Conservation (phyloP, 257 asterid genomes). For the Pogostemon cablin region DNA sequence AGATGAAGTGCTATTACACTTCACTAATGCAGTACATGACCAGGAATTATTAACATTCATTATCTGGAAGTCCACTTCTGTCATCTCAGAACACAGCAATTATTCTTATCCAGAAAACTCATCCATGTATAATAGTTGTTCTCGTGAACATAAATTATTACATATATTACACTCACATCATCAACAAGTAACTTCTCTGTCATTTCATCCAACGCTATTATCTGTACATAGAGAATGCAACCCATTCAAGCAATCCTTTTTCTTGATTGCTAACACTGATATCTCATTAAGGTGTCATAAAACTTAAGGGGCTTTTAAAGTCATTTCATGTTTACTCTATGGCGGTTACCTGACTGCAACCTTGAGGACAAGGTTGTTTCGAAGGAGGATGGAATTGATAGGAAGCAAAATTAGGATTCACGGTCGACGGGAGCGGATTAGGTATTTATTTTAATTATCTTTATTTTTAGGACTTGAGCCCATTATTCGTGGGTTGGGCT, state of each 20-base stretch:
- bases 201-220: neutral
- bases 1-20: neutral
- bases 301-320: neutral
- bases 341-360: no score
- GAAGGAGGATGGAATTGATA: no score
- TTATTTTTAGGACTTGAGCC: no score
- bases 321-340: no score
- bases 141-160: neutral
- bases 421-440: no score
- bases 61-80: neutral
- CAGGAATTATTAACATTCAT: constrained; percentile 2
- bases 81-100: no score
- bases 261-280: neutral
- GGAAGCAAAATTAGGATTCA: no score
- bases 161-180: neutral
- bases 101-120: constrained; percentile 1
- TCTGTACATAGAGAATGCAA: constrained; percentile 1
- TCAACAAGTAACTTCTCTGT: constrained; percentile 16
- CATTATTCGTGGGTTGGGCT: no score
- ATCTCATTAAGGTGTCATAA: constrained; percentile 7
- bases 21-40: constrained; percentile 12
- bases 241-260: neutral
- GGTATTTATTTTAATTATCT: no score
- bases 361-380: no score
- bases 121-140: neutral